Conservation (phyloP, 2,329 filamentous ascomycete species). For the Fusarium pilosicola region DNA sequence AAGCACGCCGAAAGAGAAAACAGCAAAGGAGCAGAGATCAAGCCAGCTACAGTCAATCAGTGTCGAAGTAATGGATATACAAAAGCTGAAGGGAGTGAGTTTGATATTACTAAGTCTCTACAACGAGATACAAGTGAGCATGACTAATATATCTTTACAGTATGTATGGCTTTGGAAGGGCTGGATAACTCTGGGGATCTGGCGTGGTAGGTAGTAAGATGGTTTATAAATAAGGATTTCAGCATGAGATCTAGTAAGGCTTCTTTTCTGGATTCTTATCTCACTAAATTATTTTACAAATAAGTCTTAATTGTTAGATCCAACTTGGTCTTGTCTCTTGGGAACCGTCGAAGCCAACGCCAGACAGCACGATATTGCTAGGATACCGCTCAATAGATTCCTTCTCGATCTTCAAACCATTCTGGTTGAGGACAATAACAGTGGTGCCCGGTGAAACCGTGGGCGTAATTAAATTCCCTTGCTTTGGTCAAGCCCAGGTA, state of each 20-base stretch:
- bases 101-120: not conserved
- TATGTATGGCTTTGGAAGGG: not conserved
- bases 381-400: fast-evolving
- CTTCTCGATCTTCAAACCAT: fast-evolving
- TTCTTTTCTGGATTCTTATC: too few species aligned
- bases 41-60: not conserved
- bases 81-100: not conserved
- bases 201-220: not conserved
- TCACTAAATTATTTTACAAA: too few species aligned
- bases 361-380: fast-evolving
- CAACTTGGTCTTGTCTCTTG: fast-evolving
- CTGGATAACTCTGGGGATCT: not conserved
- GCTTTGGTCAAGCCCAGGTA: too few species aligned
- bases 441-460: fast-evolving
- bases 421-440: fast-evolving
- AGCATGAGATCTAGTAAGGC: too few species aligned
- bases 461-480: too few species aligned
- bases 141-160: not conserved
- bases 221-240: too few species aligned
- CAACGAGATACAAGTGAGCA: fast-evolving
- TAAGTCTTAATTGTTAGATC: too few species aligned
- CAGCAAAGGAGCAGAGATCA: not conserved
- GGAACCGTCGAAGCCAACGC: fast-evolving
- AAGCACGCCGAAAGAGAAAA: not conserved
- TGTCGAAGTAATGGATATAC: not conserved